Evolutionary conservation across 2,329 filamentous ascomycete species (phyloP).

Genomic region (Reticulascus tulasneorum): DNA sequence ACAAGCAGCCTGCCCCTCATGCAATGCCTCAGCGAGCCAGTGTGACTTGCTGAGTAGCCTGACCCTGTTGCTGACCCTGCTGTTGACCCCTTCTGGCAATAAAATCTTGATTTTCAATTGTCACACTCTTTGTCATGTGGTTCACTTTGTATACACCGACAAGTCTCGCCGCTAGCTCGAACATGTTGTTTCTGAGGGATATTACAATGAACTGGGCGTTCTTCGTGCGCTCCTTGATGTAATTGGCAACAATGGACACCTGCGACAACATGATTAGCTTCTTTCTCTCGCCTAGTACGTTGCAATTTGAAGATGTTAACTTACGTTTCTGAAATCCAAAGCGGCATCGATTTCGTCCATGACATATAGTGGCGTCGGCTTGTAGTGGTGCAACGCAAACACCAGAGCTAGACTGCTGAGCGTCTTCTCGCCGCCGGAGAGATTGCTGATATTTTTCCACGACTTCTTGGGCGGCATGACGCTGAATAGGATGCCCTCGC

Average conservation of each 20-base stretch:
- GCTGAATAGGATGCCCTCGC: constrained; percentile 92
- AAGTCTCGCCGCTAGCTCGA: constrained; percentile 90
- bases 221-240: constrained; percentile 98
- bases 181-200: constrained; percentile 98
- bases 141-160: constrained; percentile 99
- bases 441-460: constrained; percentile 98
- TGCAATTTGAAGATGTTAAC: constrained; percentile 38
- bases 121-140: constrained; percentile 94
- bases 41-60: constrained; percentile 10
- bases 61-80: constrained; percentile 23
- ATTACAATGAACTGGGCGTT: constrained; percentile 99
- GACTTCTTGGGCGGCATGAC: constrained; percentile 99
- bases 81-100: constrained; percentile 42
- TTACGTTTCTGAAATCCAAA: constrained; percentile 94
- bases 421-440: constrained; percentile 97
- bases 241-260: constrained; percentile 96
- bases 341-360: constrained; percentile 99
- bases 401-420: constrained; percentile 88
- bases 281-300: not conserved
- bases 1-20: not conserved
- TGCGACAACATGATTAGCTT: too few species aligned
- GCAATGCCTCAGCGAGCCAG: constrained; percentile 4
- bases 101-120: constrained; percentile 81
- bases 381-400: constrained; percentile 98
- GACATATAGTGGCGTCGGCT: constrained; percentile 94